Base-by-base conservation (phyloP, 2,329 filamentous ascomycete genomes). In the Alternaria sp. region DNA sequence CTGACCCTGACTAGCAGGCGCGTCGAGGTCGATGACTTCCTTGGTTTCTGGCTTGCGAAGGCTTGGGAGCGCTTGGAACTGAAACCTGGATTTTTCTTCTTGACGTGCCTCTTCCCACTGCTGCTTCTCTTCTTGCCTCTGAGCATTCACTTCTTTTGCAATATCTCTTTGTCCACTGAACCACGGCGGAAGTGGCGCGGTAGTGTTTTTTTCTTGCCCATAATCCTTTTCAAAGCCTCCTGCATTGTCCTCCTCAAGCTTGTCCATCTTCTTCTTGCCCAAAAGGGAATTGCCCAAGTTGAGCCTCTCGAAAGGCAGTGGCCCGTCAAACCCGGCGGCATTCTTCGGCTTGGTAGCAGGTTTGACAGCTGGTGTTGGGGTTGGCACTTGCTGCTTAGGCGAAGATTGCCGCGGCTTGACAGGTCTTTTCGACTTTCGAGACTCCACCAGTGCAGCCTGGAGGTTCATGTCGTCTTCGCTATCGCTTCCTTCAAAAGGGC, bases 251-350 rank as follows among this genome's bases (percentile, higher is more conserved):
- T 84, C 80, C 56, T 85, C 79, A 51, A 80, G 79, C 64, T 77
- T 82, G 69, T 80, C 80, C 80, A 79, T 83, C 67, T 81, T 85
- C 75, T 81, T 84, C 74, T 79, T 83, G 28, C 79, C 81, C 13
- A 80, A 74, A 10, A 81, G 76, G 34, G 86, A 88, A 51, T 86
- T 88, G 42, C 90, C 87, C 1, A 97, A 83, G 71, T 92, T 84
- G 6, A 89, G 79, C 50, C 84, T 94, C 67, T 97, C 93, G 71
- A 99, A 99, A 0, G 95, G 95, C 5, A 99, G 78, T 0, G 93
- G 92, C 0, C 94, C 94, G 64, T 86, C 86, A 71, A 96, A 90
- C 3, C 77, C 79, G 51, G 86, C 82, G 64, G 85, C 86, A 34
- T 84, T 81, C 49, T 86, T 87, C 9, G 83, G 70, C 3, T 80